Base-by-base conservation (phyloP, 495 filamentous ascomycete species). In the Sabuloglossum arenarium region DNA sequence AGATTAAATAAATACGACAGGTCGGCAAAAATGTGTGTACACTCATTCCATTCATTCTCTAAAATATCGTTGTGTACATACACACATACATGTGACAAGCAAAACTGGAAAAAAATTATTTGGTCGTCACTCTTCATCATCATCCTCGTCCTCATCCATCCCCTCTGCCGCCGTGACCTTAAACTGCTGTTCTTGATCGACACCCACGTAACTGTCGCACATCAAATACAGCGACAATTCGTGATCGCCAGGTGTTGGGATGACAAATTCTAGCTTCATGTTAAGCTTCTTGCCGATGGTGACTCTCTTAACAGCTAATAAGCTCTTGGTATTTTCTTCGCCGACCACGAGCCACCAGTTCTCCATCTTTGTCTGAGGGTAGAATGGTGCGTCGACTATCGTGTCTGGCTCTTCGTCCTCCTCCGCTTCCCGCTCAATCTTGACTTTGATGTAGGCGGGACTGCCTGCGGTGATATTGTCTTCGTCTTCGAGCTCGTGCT, bases 321-420 rank as follows among this genome's bases (percentile, higher is more conserved):
- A 69, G 52, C 73, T 86, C 74, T 86, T 89, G 53, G 83, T 85
- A 61, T 77, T 84, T 69, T 93, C 86, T 37, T 86, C 79, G 25
- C 90, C 91, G 39, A 93, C 85, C 11, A 99, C 86, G 49, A 99
- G 73, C 74, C 95, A 87, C 89, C 90, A 99, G 64, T 87, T 96
- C 77, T 99, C 93, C 76, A 86, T 88, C 77, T 99, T 99, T 65
- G 79, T 79, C 51, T 63, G 75, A 10, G 91, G 89, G 65, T 89
- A 99, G 77, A 95, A 99, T 10, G 91, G 91, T 56, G 91, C 90
- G 66, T 97, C 88, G 3, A 96, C 91, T 39, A 83, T 82, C 0
- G 84, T 79, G 63, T 95, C 84, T 1, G 82, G 76, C 61, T 91
- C 85, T 31, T 80, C 79, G 49, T 76, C 74, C 12, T 83, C 81